phyloP scores from a whole-genome alignment of 768 basidiomycete genomes.

The Mycena metata region DNA sequence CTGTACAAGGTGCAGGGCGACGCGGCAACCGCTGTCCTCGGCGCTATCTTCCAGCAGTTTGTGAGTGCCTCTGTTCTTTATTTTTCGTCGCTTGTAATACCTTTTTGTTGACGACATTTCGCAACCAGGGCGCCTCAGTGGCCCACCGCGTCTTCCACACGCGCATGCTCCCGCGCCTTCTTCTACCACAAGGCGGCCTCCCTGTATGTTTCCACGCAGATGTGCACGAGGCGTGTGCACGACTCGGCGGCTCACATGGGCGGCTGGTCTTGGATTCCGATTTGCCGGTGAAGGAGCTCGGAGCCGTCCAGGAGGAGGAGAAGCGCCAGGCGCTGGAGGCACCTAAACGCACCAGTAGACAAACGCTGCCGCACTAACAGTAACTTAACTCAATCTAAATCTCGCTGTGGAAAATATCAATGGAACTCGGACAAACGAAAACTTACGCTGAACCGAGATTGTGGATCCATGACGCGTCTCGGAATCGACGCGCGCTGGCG shows the following conservation, averaged over 20 bases:
- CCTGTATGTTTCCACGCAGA: constrained; percentile 64
- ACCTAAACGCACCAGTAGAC: constrained; percentile 22
- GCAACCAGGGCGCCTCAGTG: constrained; percentile 58
- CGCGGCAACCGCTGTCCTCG: constrained; percentile 80
- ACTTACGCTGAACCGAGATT: no score
- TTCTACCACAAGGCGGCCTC: constrained; percentile 53
- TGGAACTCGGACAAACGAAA: no score
- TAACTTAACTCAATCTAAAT: neutral
- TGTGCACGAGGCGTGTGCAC: constrained; percentile 56
- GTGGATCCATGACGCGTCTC: no score
- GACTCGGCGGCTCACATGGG: constrained; percentile 65
- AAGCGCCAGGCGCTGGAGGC: constrained; percentile 14
- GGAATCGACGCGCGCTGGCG: no score
- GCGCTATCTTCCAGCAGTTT: constrained; percentile 84
- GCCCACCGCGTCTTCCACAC: constrained; percentile 67
- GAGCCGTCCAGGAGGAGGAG: constrained; percentile 11
- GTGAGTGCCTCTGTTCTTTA: constrained; percentile 58
- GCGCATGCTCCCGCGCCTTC: constrained; percentile 59
- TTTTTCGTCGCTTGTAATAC: neutral
- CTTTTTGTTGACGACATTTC: constrained; percentile 1
- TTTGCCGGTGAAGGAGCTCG: neutral
- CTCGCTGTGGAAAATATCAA: constrained; percentile 13
- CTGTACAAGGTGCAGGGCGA: constrained; percentile 85
- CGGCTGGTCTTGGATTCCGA: constrained; percentile 43
- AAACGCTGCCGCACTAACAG: constrained; percentile 19